Conservation (phyloP, 2,329 filamentous ascomycete genomes). For the Escovopsis sp. region DNA sequence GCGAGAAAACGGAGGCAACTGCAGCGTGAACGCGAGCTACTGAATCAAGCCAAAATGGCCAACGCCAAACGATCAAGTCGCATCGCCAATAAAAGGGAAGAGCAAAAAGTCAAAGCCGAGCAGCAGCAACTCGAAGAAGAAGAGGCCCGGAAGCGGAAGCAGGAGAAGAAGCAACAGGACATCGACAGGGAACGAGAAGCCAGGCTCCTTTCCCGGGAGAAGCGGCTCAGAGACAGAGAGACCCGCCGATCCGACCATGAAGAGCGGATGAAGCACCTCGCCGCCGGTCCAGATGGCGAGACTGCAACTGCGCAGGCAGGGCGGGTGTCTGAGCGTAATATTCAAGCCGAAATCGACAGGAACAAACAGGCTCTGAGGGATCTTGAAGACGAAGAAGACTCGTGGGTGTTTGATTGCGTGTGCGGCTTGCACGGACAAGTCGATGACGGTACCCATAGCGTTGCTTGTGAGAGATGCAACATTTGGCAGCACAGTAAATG, state of each 20-base stretch:
- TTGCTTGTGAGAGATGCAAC: constrained; percentile 86
- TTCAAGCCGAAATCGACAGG: constrained; percentile 70
- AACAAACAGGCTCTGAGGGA: constrained; percentile 63
- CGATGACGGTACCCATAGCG: constrained; percentile 85
- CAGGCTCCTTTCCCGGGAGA: constrained; percentile 70
- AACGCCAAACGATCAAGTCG: constrained; percentile 87
- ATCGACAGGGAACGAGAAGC: constrained; percentile 62
- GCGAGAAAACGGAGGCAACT: constrained; percentile 55
- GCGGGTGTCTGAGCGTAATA: constrained; percentile 61
- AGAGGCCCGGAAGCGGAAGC: constrained; percentile 49
- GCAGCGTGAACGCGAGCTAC: constrained; percentile 61
- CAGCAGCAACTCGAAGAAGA: constrained; percentile 38
- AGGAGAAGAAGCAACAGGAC: constrained; percentile 44
- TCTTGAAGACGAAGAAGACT: constrained; percentile 59
- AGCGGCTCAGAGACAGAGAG: constrained; percentile 75
- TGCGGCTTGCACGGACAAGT: constrained; percentile 86
- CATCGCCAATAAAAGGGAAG: constrained; percentile 68
- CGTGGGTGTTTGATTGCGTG: constrained; percentile 91
- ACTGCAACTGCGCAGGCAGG: constrained; percentile 30
- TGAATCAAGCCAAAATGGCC: constrained; percentile 75
- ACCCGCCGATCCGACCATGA: constrained; percentile 69
- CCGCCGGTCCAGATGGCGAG: constrained; percentile 55
- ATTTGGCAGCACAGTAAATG: constrained; percentile 97
- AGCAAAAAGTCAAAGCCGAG: constrained; percentile 57
- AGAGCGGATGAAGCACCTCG: constrained; percentile 65